A percentile compares a stretch with the other conserved stretches of the same genome.
These are phyloP conservation scores for Lentinus polychrous DNA, from an alignment of 1,284 basidiomycete genomes.

Conservation along the genomic window DNA sequence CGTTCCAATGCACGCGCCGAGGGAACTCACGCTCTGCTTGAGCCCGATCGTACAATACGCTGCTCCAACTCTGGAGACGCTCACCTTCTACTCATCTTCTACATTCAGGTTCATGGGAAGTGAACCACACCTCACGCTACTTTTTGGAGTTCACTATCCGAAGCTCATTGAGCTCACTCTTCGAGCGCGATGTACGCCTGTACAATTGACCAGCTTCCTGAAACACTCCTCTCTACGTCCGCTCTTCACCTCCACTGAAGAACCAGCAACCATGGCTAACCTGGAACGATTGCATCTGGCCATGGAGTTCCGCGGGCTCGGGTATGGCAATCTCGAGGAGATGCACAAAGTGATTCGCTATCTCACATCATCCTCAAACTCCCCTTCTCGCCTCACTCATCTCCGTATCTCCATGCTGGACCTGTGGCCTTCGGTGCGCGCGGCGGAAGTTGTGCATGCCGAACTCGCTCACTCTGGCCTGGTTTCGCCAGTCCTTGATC, in stretches of 20 bases:
- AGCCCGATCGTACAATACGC: constrained; percentile 19
- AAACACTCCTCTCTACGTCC: not conserved
- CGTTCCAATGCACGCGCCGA: constrained; percentile 1
- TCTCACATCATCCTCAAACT: constrained; percentile 14
- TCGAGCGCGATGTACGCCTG: constrained; percentile 19
- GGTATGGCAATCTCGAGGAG: constrained; percentile 12
- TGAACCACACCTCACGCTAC: constrained; percentile 14
- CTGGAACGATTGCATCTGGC: constrained; percentile 23
- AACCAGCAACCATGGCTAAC: constrained; percentile 6
- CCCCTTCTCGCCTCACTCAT: constrained; percentile 13
- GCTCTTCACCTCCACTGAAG: not conserved
- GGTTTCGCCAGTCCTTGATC: constrained; percentile 13
- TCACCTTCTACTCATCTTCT: constrained; percentile 21
- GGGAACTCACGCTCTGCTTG: not conserved
- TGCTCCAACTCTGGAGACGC: constrained; percentile 20
- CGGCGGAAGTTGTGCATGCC: constrained; percentile 20
- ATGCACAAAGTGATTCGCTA: constrained; percentile 16
- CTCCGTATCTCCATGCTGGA: constrained; percentile 25
- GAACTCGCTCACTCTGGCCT: constrained; percentile 20
- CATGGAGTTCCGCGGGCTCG: constrained; percentile 17
- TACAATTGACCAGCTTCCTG: constrained; percentile 7
- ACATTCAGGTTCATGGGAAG: constrained; percentile 12
- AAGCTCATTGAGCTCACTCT: constrained; percentile 21
- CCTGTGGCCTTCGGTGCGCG: constrained; percentile 17
- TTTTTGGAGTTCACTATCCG: constrained; percentile 16